A percentile compares a stretch with the other conserved stretches of the same genome.
Conservation (phyloP, 2,329 filamentous ascomycete species). For the Neonectria hederae region DNA sequence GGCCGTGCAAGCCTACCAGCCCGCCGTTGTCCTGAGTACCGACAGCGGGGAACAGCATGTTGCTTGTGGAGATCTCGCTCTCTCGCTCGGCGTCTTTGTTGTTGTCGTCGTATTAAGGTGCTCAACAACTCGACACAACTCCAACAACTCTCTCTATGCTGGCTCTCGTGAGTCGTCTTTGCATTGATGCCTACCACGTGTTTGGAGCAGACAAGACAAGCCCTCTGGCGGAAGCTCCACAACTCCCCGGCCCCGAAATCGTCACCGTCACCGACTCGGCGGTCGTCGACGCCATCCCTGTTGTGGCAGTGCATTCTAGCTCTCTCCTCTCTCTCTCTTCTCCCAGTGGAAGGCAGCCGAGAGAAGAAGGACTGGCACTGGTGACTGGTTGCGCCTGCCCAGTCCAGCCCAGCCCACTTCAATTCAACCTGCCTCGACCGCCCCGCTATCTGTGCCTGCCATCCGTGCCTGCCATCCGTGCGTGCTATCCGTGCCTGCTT, state of each 20-base stretch:
- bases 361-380: not conserved
- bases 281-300: constrained; percentile 26
- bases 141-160: not conserved
- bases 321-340: not conserved
- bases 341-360: not conserved
- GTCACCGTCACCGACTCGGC: constrained; percentile 22
- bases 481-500: constrained; percentile 19
- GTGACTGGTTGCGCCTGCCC: constrained; percentile 1
- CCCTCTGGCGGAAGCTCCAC: constrained; percentile 16
- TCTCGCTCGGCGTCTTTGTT: not conserved
- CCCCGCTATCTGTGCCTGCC: constrained; percentile 19
- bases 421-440: constrained; percentile 6
- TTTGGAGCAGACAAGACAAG: constrained; percentile 21
- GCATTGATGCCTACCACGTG: constrained; percentile 24
- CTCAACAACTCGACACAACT: not conserved
- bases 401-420: constrained; percentile 12
- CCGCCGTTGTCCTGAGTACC: not conserved
- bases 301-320: constrained; percentile 30
- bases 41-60: constrained; percentile 1
- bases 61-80: not conserved
- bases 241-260: constrained; percentile 18
- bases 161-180: not conserved
- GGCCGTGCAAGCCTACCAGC: not conserved
- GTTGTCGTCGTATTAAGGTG: not conserved
- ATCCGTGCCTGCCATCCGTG: not conserved